Conservation (phyloP, 2,329 filamentous ascomycete genomes). For the Talaromyces verruculosus region DNA sequence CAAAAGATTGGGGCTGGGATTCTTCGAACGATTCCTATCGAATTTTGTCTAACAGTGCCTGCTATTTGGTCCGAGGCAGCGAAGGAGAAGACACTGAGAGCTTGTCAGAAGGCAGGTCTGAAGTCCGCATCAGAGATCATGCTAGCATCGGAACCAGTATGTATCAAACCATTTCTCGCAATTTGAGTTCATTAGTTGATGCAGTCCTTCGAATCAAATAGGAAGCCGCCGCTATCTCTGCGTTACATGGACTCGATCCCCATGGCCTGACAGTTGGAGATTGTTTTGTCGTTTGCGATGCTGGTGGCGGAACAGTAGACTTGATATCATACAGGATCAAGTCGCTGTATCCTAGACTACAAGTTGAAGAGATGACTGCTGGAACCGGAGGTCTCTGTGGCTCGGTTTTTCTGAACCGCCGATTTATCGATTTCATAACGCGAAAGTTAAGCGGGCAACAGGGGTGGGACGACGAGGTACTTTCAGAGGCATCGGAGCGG, state of each 20-base stretch:
- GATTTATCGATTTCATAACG: slow-evolving; percentile 83
- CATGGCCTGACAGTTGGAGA: slow-evolving; percentile 95
- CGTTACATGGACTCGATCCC: slow-evolving; percentile 75
- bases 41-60: slow-evolving; percentile 94
- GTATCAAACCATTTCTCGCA: not conserved
- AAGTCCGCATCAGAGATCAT: slow-evolving; percentile 53
- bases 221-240: slow-evolving; percentile 94
- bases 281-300: slow-evolving; percentile 94
- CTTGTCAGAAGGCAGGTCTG: slow-evolving; percentile 95
- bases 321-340: slow-evolving; percentile 98
- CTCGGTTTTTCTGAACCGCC: slow-evolving; percentile 92
- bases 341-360: slow-evolving; percentile 89
- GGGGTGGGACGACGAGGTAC: not conserved
- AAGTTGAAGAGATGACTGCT: slow-evolving; percentile 93
- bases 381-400: slow-evolving; percentile 97
- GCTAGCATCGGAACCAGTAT: not conserved
- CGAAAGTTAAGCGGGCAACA: not conserved
- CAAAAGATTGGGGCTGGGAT: slow-evolving; percentile 97
- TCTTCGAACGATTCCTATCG: slow-evolving; percentile 94
- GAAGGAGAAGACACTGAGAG: slow-evolving; percentile 94
- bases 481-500: not conserved
- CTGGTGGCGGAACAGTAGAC: slow-evolving; percentile 96
- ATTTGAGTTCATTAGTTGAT: not conserved
- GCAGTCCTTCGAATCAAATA: slow-evolving; percentile 72
- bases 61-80: slow-evolving; percentile 99